Evolutionary conservation across 768 basidiomycete genomes (phyloP).

Genomic region (Chalciporus pseudorubinellus): DNA sequence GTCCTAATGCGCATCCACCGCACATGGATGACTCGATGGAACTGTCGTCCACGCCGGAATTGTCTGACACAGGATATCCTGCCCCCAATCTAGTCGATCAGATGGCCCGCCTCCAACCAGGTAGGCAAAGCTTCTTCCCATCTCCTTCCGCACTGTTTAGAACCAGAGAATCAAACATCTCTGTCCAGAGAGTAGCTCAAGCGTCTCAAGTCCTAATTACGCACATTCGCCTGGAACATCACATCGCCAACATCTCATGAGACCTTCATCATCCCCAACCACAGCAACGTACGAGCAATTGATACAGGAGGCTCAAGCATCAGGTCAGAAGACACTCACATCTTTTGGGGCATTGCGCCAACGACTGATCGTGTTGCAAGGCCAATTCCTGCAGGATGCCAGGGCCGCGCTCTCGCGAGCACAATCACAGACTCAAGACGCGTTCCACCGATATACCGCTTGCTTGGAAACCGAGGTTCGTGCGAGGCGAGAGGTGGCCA

Average conservation of each 20-base stretch:
- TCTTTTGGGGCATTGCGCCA: constrained; percentile 1
- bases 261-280: constrained; percentile 51
- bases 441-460: constrained; percentile 65
- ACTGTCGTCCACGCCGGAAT: constrained; percentile 33
- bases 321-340: constrained; percentile 44
- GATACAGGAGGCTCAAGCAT: constrained; percentile 55
- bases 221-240: constrained; percentile 32
- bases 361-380: constrained; percentile 32
- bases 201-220: constrained; percentile 32
- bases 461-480: constrained; percentile 67
- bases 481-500: constrained; percentile 59
- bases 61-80: constrained; percentile 34
- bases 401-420: constrained; percentile 59
- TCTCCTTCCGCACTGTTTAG: neutral
- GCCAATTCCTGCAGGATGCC: constrained; percentile 60
- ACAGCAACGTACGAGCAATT: constrained; percentile 51
- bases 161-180: constrained; percentile 4
- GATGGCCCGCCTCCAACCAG: constrained; percentile 35
- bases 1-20: constrained; percentile 30
- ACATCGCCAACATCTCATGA: constrained; percentile 35
- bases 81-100: constrained; percentile 31
- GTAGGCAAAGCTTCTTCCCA: constrained; percentile 15
- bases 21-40: constrained; percentile 36
- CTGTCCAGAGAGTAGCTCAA: constrained; percentile 26
- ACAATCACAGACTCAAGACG: constrained; percentile 70